Conservation (phyloP, 805 yeast species). For the Saccharomycopsis schoenii region DNA sequence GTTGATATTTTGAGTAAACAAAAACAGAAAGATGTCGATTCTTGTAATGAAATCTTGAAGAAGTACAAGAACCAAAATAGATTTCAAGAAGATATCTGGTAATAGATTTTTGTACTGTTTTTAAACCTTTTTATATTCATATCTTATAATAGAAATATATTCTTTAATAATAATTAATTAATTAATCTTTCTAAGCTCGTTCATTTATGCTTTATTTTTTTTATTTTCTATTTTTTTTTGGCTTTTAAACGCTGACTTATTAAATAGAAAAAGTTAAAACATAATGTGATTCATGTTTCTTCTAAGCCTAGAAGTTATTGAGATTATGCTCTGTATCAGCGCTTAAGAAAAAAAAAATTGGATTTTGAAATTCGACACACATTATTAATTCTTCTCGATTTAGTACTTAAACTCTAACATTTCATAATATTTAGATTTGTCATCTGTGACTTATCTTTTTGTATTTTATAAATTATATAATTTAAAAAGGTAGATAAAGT, state of each 20-base stretch:
- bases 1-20: constrained; percentile 50
- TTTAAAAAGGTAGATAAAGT: neutral
- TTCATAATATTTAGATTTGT: neutral
- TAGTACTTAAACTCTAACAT: neutral
- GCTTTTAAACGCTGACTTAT: neutral
- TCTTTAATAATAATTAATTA: neutral
- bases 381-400: neutral
- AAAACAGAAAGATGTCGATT: constrained; percentile 57
- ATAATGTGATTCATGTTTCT: no score
- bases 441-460: neutral
- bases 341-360: neutral
- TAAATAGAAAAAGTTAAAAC: no score
- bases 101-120: constrained; percentile 19
- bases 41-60: constrained; percentile 60
- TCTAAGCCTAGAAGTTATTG: no score
- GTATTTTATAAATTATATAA: neutral
- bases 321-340: neutral
- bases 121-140: neutral
- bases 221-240: neutral
- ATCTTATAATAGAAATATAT: neutral
- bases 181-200: neutral
- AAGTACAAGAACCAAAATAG: constrained; percentile 72
- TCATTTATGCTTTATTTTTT: neutral
- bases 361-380: neutral
- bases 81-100: constrained; percentile 98